These are phyloP conservation scores for Lecanicillium sp. DNA, from an alignment of 2,329 filamentous ascomycete genomes.

Conservation along the genomic window DNA sequence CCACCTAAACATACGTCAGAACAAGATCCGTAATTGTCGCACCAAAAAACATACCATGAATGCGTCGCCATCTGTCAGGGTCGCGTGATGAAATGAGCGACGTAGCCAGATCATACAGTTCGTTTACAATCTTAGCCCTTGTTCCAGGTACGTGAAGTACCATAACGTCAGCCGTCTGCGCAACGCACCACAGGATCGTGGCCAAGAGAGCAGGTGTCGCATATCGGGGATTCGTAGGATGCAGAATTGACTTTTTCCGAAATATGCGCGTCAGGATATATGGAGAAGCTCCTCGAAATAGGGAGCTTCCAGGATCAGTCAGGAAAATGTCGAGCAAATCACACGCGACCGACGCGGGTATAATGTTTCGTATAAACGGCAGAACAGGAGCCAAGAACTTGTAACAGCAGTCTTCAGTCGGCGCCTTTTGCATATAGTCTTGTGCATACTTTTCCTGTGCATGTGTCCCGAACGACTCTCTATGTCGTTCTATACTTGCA, in stretches of 20 bases:
- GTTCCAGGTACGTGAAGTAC: slow-evolving; percentile 31
- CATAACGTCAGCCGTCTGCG: slow-evolving; percentile 37
- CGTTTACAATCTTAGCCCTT: slow-evolving; percentile 29
- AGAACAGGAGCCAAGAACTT: slow-evolving; percentile 31
- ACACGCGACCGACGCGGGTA: slow-evolving; percentile 32
- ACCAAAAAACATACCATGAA: slow-evolving; percentile 20
- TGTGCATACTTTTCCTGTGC: slow-evolving; percentile 6
- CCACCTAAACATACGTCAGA: slow-evolving; percentile 17
- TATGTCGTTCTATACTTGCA: slow-evolving; percentile 3
- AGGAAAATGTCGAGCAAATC: slow-evolving; percentile 40
- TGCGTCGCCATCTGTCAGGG: slow-evolving; percentile 27
- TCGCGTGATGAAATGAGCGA: slow-evolving; percentile 25
- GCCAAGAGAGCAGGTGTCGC: slow-evolving; percentile 35
- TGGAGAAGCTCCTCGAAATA: slow-evolving; percentile 35
- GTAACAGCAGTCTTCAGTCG: slow-evolving; percentile 27
- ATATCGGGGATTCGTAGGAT: slow-evolving; percentile 28
- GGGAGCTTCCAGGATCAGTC: slow-evolving; percentile 32
- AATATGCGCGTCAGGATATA: slow-evolving; percentile 39
- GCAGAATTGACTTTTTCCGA: slow-evolving; percentile 33
- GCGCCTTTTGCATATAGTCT: slow-evolving; percentile 17
- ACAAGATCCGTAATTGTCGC: no score
- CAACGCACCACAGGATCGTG: slow-evolving; percentile 38
- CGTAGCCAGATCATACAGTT: slow-evolving; percentile 26
- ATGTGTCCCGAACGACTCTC: slow-evolving; percentile 1
- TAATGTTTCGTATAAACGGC: slow-evolving; percentile 27